phyloP scores from a whole-genome alignment of 2,329 filamentous ascomycete species.

The Ophiostoma sp. region DNA sequence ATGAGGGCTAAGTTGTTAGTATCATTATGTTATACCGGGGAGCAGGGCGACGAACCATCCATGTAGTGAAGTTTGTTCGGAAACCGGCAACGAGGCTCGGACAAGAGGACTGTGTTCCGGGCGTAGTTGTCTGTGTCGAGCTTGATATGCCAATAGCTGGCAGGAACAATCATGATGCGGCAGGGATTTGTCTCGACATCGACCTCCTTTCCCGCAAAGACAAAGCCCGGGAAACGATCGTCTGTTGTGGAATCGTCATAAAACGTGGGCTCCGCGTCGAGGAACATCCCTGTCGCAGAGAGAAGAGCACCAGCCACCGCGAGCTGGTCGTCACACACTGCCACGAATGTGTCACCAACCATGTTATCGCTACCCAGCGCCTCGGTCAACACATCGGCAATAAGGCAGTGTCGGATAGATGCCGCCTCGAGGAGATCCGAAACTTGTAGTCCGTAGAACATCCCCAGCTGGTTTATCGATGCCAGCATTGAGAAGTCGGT shows the following conservation, averaged over 20 bases:
- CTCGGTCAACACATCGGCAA: background rate
- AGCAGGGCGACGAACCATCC: background rate
- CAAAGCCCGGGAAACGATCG: background rate
- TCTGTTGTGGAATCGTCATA: background rate
- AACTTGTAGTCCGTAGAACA: background rate
- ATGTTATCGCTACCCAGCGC: background rate
- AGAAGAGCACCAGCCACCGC: background rate
- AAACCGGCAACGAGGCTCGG: background rate
- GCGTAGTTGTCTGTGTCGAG: background rate
- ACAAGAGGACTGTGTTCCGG: background rate
- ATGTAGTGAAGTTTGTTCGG: background rate
- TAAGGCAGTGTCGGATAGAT: background rate
- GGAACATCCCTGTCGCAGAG: no score
- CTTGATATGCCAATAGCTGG: background rate
- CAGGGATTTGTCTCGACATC: background rate
- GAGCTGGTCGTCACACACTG: background rate
- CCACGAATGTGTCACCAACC: background rate
- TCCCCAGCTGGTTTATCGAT: background rate
- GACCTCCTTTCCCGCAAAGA: background rate
- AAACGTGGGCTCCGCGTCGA: background rate
- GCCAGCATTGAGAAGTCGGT: background rate
- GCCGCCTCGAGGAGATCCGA: background rate
- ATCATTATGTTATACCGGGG: no score
- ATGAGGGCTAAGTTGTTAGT: conserved; percentile 1
- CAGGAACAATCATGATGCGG: background rate